Percentiles rank a stretch among this genome's conserved stretches.
phyloP scores from a whole-genome alignment of 176 grass and related monocot species.

The Avena eriantha region DNA sequence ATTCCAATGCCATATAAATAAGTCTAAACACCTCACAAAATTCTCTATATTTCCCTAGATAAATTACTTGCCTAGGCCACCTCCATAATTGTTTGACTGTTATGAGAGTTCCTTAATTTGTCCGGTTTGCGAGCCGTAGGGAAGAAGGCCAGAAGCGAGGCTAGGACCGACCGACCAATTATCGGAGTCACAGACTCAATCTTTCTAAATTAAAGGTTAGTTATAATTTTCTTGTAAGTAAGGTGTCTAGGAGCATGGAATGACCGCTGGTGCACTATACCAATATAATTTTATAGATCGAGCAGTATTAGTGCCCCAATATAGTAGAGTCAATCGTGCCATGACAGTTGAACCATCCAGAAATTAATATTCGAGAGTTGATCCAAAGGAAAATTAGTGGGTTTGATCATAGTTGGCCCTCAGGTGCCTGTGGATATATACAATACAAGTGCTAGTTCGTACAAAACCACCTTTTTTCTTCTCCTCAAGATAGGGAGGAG shows the following conservation, averaged over 20 bases:
- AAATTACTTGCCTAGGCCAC: background rate
- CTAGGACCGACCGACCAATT: background rate
- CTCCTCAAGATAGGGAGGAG: constrained; percentile 39
- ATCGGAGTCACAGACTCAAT: background rate
- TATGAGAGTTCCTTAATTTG: background rate
- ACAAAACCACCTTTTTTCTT: constrained; percentile 21
- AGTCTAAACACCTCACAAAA: no score
- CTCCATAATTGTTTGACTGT: background rate
- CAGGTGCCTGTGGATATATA: constrained; percentile 10
- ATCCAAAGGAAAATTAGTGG: constrained; percentile 29
- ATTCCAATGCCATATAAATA: background rate
- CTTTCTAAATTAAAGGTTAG: background rate
- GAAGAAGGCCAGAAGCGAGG: background rate
- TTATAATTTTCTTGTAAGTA: background rate
- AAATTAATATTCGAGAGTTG: background rate
- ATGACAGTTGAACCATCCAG: background rate
- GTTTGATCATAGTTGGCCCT: constrained; percentile 28
- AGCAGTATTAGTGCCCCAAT: background rate
- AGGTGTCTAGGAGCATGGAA: background rate
- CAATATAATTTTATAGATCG: background rate
- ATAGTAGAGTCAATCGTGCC: background rate
- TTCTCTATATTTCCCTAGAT: no score
- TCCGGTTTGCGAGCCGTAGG: background rate
- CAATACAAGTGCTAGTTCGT: background rate
- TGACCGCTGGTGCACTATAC: background rate